A percentile compares a stretch with the other conserved stretches of the same genome.
Evolutionary conservation across 352 stramenopile genomes (phyloP).

Genomic region (Phytophthora macrochlamydospora): DNA sequence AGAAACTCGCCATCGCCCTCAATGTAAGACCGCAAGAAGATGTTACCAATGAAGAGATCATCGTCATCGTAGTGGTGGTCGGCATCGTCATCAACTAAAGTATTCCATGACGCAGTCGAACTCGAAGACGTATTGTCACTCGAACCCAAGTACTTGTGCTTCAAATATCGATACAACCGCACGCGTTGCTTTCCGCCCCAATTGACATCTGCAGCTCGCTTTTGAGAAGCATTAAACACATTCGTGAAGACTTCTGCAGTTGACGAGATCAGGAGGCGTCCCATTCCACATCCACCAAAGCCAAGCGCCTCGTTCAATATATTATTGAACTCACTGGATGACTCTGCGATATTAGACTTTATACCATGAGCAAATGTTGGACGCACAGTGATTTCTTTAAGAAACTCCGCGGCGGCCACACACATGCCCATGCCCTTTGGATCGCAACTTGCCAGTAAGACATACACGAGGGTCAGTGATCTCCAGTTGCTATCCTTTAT

Average conservation of each 20-base stretch:
- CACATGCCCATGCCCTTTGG: slow-evolving; percentile 82
- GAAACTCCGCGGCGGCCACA: slow-evolving; percentile 68
- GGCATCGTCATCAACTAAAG: slow-evolving; percentile 14
- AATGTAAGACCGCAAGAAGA: slow-evolving; percentile 84
- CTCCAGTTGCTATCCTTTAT: slow-evolving; percentile 70
- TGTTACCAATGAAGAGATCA: slow-evolving; percentile 80
- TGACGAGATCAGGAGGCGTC: slow-evolving; percentile 49
- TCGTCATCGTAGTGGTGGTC: slow-evolving; percentile 45
- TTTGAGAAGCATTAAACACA: slow-evolving; percentile 76
- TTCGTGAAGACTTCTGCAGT: slow-evolving; percentile 58
- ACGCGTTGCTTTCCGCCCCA: slow-evolving; percentile 68
- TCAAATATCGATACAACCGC: slow-evolving; percentile 65
- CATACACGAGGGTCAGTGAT: slow-evolving; percentile 67
- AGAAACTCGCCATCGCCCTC: slow-evolving; percentile 81
- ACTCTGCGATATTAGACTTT: neutral
- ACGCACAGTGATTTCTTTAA: slow-evolving; percentile 58
- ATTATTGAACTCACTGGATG: slow-evolving; percentile 51
- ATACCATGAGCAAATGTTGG: slow-evolving; percentile 3
- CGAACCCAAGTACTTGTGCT: slow-evolving; percentile 63
- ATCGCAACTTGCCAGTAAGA: slow-evolving; percentile 77
- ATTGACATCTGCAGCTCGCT: slow-evolving; percentile 74
- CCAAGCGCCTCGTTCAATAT: slow-evolving; percentile 74
- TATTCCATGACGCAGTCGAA: slow-evolving; percentile 24
- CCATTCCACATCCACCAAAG: slow-evolving; percentile 76
- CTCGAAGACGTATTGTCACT: slow-evolving; percentile 36